These are phyloP conservation scores for Nakataea oryzae DNA, from an alignment of 2,329 filamentous ascomycete species.

Conservation along the genomic window DNA sequence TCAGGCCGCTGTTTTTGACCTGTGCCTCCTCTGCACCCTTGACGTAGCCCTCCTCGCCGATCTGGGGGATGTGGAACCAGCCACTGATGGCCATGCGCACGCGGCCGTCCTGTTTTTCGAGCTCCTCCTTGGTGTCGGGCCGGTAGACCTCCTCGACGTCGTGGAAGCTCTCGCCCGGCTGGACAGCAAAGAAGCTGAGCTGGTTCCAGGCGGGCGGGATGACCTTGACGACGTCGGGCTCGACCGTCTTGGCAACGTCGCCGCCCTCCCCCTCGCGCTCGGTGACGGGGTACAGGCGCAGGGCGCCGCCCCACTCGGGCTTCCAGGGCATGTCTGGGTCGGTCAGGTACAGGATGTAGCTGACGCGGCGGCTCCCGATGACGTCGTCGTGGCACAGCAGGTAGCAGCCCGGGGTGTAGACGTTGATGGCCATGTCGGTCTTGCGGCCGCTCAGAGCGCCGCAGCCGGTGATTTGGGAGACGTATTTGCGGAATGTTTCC, in stretches of 20 bases:
- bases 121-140: conserved; percentile 43
- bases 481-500: conserved; percentile 75
- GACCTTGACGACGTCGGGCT: conserved; percentile 65
- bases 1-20: conserved; percentile 80
- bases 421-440: conserved; percentile 98
- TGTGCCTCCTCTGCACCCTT: conserved; percentile 80
- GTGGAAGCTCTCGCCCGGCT: conserved; percentile 97
- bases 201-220: conserved; percentile 97
- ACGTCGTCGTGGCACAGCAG: conserved; percentile 97
- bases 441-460: conserved; percentile 84
- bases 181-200: conserved; percentile 94
- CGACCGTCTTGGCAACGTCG: conserved; percentile 67
- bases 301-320: conserved; percentile 81
- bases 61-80: conserved; percentile 97
- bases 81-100: conserved; percentile 97
- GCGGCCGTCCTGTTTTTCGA: conserved; percentile 59
- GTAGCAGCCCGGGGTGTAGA: conserved; percentile 94
- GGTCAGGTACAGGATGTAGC: conserved; percentile 93
- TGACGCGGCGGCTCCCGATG: conserved; percentile 90
- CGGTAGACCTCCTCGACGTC: conserved; percentile 97
- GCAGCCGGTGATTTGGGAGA: conserved; percentile 75
- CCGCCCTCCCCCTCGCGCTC: conserved; percentile 57
- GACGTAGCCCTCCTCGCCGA: conserved; percentile 86
- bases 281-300: conserved; percentile 72
- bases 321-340: conserved; percentile 89